A percentile compares a stretch with the other conserved stretches of the same genome.
Conservation (phyloP, 139 green algal genomes). For the Chlorella sorokiniana region DNA sequence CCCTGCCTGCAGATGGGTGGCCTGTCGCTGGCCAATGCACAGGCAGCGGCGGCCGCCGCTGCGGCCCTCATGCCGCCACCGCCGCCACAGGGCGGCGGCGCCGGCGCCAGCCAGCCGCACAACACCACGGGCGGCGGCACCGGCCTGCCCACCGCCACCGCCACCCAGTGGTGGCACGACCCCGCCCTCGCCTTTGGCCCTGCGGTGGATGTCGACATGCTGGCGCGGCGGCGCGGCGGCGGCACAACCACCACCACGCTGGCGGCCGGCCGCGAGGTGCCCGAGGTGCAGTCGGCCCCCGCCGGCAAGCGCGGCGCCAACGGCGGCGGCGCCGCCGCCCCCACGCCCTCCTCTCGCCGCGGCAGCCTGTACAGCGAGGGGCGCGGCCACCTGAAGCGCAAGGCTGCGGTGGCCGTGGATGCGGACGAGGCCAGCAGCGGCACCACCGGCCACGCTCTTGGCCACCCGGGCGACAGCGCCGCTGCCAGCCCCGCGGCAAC, state of each 20-base stretch:
- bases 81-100: neutral
- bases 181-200: slow-evolving; percentile 34
- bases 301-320: neutral
- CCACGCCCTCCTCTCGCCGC: neutral
- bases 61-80: slow-evolving; percentile 24
- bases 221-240: neutral
- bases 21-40: neutral
- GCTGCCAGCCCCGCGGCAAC: neutral
- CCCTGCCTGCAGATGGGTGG: slow-evolving; percentile 21
- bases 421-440: slow-evolving; percentile 45
- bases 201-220: slow-evolving; percentile 20
- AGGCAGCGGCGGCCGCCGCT: slow-evolving; percentile 9
- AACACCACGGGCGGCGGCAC: neutral
- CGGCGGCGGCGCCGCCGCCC: neutral
- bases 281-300: slow-evolving; percentile 35
- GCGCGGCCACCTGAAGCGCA: slow-evolving; percentile 18
- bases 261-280: neutral
- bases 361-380: slow-evolving; percentile 5
- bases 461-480: neutral
- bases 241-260: neutral
- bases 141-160: neutral
- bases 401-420: slow-evolving; percentile 20
- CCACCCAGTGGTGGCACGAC: slow-evolving; percentile 41
- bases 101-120: neutral
- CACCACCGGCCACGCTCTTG: slow-evolving; percentile 31